Evolutionary conservation across 176 grass and related monocot species (phyloP), one percentile per base, ranked within the genome.

Genomic region (Hsuehochloa calcarea): DNA sequence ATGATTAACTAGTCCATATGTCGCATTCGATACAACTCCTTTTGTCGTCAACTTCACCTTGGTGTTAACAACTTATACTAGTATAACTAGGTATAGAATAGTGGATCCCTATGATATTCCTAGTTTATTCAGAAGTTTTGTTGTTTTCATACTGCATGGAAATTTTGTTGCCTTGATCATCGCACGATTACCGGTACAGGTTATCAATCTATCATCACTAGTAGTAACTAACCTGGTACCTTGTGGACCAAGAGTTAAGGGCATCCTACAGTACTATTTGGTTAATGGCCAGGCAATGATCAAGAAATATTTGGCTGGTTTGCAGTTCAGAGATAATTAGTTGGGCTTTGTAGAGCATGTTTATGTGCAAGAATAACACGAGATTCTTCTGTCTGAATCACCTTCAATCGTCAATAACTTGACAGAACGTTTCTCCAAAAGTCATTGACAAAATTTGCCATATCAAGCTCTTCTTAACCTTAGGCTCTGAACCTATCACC

Each of bases 101-200:
- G 54, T 78, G 14, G 43, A 78, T 20, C 2, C 38, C 55, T 63
- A 6, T 17, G 9, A 45, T 20, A 63, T 29, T 20, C 40, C 40
- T 27, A 26, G 23, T 78, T 62, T 44, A 20, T 41, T 77, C 38
- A 61, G 12, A 63, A 27, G 22, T 74, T 37, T 17, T 17, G 27
- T 52, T 52, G 29, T 8, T 41, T 41, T 34, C 31, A 34, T 3
- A n/a, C 60, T 47, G 9, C 59, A 13, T 49, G 40, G 37, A 39
- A 19, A 38, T 56, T 75, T 75, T 75, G 76, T 62, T 64, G 45
- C 76, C 58, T 63, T 64, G 40, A 17, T 78, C 76, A 78, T 78
- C 23, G 23, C 15, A 45, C 39, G 16, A 44, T 78, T 78, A 41
- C 76, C 5, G 40, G 75, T 45, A 78, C 75, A 78, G 14, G 14